These are phyloP conservation scores for Penicillium cataractarum DNA, from an alignment of 495 filamentous ascomycete species.

Conservation along the genomic window DNA sequence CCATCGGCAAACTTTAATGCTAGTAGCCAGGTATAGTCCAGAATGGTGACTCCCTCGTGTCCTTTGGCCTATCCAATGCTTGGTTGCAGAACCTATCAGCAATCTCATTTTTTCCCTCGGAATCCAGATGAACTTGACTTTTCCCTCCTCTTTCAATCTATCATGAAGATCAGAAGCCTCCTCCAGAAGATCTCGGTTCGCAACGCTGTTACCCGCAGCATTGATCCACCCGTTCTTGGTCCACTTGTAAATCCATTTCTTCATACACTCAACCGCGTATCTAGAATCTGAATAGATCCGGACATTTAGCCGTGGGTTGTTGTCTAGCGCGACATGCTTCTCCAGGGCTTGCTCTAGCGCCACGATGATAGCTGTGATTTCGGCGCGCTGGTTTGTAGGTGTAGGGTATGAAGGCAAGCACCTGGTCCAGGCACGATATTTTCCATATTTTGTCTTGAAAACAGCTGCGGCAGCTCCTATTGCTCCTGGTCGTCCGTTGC, in stretches of 20 bases:
- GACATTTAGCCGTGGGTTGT: not conserved
- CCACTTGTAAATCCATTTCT: not conserved
- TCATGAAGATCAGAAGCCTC: slow-evolving; percentile 33
- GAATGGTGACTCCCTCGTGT: not conserved
- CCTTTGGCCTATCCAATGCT: not conserved
- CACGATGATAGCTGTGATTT: slow-evolving; percentile 42
- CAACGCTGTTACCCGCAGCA: slow-evolving; percentile 16
- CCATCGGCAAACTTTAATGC: not conserved
- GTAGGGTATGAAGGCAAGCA: slow-evolving; percentile 14
- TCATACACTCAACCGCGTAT: slow-evolving; percentile 7
- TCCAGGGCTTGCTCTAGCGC: slow-evolving; percentile 38
- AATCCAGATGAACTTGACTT: slow-evolving; percentile 26
- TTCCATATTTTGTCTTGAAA: slow-evolving; percentile 13
- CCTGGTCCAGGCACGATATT: not conserved
- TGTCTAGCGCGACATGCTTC: slow-evolving; percentile 24
- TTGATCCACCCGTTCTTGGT: slow-evolving; percentile 2
- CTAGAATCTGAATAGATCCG: slow-evolving; percentile 4
- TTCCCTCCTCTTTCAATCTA: slow-evolving; percentile 27
- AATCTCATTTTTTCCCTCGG: not conserved
- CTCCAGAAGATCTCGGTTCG: slow-evolving; percentile 40
- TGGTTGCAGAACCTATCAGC: not conserved
- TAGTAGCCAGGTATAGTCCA: no score
- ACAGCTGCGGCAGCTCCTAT: slow-evolving; percentile 43
- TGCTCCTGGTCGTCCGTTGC: slow-evolving; percentile 29
- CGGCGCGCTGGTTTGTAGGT: slow-evolving; percentile 46